Base-by-base conservation (phyloP, 2,329 filamentous ascomycete genomes). In the Phialocephala subalpina region DNA sequence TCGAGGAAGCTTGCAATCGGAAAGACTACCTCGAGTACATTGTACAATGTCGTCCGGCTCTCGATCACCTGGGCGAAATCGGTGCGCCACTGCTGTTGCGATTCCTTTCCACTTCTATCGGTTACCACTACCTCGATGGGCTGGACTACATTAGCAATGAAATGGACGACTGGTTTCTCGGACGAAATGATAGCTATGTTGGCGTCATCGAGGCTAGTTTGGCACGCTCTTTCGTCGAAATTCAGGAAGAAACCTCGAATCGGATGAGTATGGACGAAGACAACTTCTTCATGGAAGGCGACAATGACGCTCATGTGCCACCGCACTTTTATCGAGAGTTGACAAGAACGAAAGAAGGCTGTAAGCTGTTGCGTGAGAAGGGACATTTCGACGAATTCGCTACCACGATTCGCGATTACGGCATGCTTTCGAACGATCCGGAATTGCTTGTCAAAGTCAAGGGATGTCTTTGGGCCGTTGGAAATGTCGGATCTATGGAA, bases 131-230 rank as follows among this genome's bases (percentile, higher is more conserved):
- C 78, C 85, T 99, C 6, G 94, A 98, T 76, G 96, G 94, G 0
- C 83, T 99, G 52, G 97, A 99, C 80, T 99, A 99, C 77, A 99
- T 99, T 78, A 97, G 94, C 68, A 96, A 97, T 76, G 97, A 99
- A 78, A 99, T 99, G 96, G 96, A 99, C 73, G 97, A 99, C 80
- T 99, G 96, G 96, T 99, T 98, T 76, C 84, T 99, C 35, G 96
- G 96, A 16, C 90, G 96, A 53, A 99, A 99, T 76, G 95, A 99
- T 77, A 91, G 90, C n/a, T 99, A 99, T 72, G 96, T 99, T 59
- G 87, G 89, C 42, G 87, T 98, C 47, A 95, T 99, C 47, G 96
- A 99, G 78, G 96, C 97, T n/a, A 97, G 94, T 62, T 84, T 99
- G 60, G 93, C 94, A 36, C 90, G 93, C 67, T 91, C 94, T 0